These are phyloP conservation scores for Rhododendron mucronatum DNA, from an alignment of 148 eudicot genomes.

Conservation along the genomic window DNA sequence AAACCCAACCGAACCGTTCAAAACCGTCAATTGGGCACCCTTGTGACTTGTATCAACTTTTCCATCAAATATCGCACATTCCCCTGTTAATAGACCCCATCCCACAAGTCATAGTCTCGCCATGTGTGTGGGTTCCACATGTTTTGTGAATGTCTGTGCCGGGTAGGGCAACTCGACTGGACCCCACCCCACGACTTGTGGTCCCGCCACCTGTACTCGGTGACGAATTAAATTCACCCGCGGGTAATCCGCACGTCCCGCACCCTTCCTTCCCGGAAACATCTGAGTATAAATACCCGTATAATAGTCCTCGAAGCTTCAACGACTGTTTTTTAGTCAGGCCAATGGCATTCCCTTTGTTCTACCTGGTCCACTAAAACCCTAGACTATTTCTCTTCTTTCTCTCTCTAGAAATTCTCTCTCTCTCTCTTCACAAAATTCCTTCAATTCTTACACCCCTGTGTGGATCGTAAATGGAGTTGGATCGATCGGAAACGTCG, in stretches of 20 bases:
- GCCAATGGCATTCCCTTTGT: not conserved
- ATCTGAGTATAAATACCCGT: not conserved
- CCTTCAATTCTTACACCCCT: not conserved
- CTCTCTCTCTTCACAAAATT: not conserved
- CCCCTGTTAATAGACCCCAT: not conserved
- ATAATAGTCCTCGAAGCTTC: not conserved
- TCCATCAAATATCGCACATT: not conserved
- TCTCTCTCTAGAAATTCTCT: not conserved
- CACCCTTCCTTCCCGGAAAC: not conserved
- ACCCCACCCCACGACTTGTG: not conserved
- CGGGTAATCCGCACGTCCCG: not conserved
- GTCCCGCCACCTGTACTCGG: not conserved
- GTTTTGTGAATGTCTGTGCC: not conserved
- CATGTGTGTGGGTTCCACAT: not conserved
- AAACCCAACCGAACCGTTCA: no score
- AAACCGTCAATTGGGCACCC: no score
- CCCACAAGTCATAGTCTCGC: not conserved
- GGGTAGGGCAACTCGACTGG: not conserved
- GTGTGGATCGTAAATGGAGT: not conserved
- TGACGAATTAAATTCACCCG: not conserved
- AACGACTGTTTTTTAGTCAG: not conserved
- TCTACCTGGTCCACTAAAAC: not conserved
- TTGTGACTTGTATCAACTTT: not conserved
- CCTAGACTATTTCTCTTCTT: not conserved
- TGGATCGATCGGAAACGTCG: conserved; percentile 4